phyloP scores from a whole-genome alignment of 225 moss, liverwort and hornwort genomes.

The Neckera pumila region DNA sequence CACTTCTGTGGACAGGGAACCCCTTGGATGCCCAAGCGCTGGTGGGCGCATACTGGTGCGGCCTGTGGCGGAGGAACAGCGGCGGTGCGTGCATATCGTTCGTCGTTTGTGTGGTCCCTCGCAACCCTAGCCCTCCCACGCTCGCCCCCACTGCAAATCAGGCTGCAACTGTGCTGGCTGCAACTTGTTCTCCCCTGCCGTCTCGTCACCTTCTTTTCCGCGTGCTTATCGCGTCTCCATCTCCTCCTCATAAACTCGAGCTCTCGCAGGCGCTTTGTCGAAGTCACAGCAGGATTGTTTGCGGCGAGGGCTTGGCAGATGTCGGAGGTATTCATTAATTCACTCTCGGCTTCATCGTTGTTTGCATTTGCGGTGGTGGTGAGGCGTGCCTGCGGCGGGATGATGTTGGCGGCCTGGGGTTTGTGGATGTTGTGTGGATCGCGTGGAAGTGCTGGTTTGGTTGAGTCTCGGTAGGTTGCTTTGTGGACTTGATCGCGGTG shows the following conservation, averaged over 20 bases:
- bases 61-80: not conserved
- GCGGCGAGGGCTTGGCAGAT: not conserved
- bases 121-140: constrained; percentile 7
- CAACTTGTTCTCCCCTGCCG: not conserved
- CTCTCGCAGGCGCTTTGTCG: not conserved
- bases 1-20: not conserved
- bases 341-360: not conserved
- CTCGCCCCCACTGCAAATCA: not conserved
- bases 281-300: not conserved
- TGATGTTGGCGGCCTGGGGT: not conserved
- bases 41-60: not conserved
- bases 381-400: not conserved
- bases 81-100: not conserved
- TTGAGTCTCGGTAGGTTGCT: not conserved
- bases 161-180: not conserved
- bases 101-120: constrained; percentile 7
- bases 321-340: not conserved
- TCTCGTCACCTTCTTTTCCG: not conserved
- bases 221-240: not conserved
- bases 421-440: constrained; percentile 7
- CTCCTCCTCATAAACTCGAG: not conserved
- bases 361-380: not conserved
- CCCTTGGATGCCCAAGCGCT: too few relatives aligned
- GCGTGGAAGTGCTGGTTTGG: not conserved
- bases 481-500: constrained; percentile 2